phyloP scores from a whole-genome alignment of 176 grass and related monocot genomes.

The Thalia dealbata region DNA sequence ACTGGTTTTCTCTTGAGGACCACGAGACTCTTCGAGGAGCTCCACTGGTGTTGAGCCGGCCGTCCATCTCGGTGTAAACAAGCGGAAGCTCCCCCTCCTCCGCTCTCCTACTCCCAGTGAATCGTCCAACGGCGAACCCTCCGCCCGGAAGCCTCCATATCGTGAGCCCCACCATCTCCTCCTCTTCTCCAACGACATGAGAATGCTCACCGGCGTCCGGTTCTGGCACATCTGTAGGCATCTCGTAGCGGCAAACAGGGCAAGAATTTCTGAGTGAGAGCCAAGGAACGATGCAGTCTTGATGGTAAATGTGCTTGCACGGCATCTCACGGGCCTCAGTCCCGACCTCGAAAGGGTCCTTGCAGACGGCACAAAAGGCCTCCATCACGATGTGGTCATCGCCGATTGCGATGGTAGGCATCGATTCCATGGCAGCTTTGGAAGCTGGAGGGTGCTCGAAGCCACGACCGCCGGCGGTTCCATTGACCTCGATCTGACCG shows the following conservation, averaged over 20 bases:
- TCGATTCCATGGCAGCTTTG: slow-evolving; percentile 2
- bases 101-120: background rate
- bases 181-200: background rate
- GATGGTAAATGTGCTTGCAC: slow-evolving; percentile 6
- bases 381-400: background rate
- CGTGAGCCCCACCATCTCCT: slow-evolving; percentile 8
- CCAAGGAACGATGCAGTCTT: slow-evolving; percentile 8
- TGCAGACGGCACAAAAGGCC: slow-evolving; percentile 4
- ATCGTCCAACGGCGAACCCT: background rate
- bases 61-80: slow-evolving; percentile 9
- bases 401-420: background rate
- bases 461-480: background rate
- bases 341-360: slow-evolving; percentile 5
- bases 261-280: slow-evolving; percentile 1
- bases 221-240: slow-evolving; percentile 3
- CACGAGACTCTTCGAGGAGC: background rate
- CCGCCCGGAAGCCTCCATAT: slow-evolving; percentile 8
- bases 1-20: background rate
- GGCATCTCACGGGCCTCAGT: slow-evolving; percentile 2
- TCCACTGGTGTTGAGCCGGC: background rate
- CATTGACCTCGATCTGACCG: background rate
- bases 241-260: slow-evolving; percentile 5
- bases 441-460: slow-evolving; percentile 4
- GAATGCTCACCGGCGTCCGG: background rate
- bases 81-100: background rate